phyloP scores from a whole-genome alignment of 768 basidiomycete species.

The Chalciporus sphaerocephalus region DNA sequence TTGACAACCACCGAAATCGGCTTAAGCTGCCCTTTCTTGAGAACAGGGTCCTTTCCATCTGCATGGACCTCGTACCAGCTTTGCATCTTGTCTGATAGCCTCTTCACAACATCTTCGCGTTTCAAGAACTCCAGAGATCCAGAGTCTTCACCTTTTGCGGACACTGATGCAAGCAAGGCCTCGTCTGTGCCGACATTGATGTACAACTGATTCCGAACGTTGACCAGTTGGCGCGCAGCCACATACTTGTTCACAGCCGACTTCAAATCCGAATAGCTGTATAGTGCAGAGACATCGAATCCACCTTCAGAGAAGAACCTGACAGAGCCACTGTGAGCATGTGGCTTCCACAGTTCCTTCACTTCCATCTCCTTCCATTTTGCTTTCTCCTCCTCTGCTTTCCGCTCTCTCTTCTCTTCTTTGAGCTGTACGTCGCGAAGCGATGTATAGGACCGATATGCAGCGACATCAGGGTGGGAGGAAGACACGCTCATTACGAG shows the following conservation, averaged over 20 bases:
- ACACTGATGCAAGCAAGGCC: slow-evolving; percentile 36
- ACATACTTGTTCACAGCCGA: slow-evolving; percentile 61
- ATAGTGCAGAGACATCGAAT: slow-evolving; percentile 48
- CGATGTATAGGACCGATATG: slow-evolving; percentile 52
- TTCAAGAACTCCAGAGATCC: slow-evolving; percentile 51
- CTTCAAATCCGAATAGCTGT: slow-evolving; percentile 54
- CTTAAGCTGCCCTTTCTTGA: slow-evolving; percentile 69
- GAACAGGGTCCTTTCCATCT: slow-evolving; percentile 51
- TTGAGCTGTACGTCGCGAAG: slow-evolving; percentile 62
- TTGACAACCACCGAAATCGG: slow-evolving; percentile 70
- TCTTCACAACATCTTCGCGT: slow-evolving; percentile 57
- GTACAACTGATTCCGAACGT: slow-evolving; percentile 60
- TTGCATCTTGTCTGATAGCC: slow-evolving; percentile 66
- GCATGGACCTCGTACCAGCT: slow-evolving; percentile 62
- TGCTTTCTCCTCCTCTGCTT: slow-evolving; percentile 46
- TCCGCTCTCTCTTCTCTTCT: slow-evolving; percentile 54
- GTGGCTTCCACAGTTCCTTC: slow-evolving; percentile 74
- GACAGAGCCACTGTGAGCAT: slow-evolving; percentile 41
- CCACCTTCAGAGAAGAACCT: slow-evolving; percentile 62
- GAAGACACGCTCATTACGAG: slow-evolving; percentile 51
- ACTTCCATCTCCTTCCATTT: slow-evolving; percentile 52
- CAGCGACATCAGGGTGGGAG: slow-evolving; percentile 51
- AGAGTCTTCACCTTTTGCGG: slow-evolving; percentile 30
- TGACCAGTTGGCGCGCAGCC: slow-evolving; percentile 53
- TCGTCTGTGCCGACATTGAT: slow-evolving; percentile 56